phyloP scores from a whole-genome alignment of 1,284 basidiomycete genomes.

The Sporisorium reilianum region DNA sequence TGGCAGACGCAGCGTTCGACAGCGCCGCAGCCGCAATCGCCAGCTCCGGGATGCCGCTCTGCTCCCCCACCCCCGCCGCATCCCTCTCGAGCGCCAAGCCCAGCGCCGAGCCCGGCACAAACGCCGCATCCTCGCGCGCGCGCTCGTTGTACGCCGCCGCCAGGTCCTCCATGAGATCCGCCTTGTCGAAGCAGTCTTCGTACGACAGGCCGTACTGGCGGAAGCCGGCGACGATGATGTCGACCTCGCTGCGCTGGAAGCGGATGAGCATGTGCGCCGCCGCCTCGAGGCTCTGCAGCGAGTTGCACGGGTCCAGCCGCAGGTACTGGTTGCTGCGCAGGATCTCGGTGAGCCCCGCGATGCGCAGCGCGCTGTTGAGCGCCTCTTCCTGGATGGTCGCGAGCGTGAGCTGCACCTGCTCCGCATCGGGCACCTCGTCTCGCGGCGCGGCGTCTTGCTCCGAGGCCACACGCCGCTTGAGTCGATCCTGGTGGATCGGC shows the following conservation, averaged over 20 bases:
- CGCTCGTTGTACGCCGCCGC: conserved; percentile 41
- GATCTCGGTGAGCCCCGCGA: conserved; percentile 80
- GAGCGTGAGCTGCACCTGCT: conserved; percentile 28
- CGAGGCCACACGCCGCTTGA: conserved; percentile 17
- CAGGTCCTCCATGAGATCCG: conserved; percentile 72
- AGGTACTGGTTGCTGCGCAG: conserved; percentile 53
- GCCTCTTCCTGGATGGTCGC: conserved; percentile 76
- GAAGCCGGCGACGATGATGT: conserved; percentile 83
- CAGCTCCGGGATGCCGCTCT: conserved; percentile 36
- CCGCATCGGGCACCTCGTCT: conserved; percentile 50
- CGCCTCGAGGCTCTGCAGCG: conserved; percentile 35
- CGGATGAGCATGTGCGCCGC: conserved; percentile 49
- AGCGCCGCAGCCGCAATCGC: conserved; percentile 47
- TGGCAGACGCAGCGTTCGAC: conserved; percentile 39
- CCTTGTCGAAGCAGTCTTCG: conserved; percentile 84
- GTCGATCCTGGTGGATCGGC: conserved; percentile 28
- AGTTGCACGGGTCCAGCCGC: conserved; percentile 56
- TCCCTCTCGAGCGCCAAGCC: conserved; percentile 40
- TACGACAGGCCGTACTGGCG: conserved; percentile 79
- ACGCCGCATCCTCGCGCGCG: conserved; percentile 31
- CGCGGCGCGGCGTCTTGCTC: conserved; percentile 1
- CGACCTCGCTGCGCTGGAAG: conserved; percentile 74
- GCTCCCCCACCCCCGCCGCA: conserved; percentile 5
- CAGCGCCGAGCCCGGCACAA: conserved; percentile 41
- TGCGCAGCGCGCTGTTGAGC: conserved; percentile 83